Evolutionary conservation across 805 yeast genomes (phyloP).

Genomic region (Kregervanrija fluxuum): DNA sequence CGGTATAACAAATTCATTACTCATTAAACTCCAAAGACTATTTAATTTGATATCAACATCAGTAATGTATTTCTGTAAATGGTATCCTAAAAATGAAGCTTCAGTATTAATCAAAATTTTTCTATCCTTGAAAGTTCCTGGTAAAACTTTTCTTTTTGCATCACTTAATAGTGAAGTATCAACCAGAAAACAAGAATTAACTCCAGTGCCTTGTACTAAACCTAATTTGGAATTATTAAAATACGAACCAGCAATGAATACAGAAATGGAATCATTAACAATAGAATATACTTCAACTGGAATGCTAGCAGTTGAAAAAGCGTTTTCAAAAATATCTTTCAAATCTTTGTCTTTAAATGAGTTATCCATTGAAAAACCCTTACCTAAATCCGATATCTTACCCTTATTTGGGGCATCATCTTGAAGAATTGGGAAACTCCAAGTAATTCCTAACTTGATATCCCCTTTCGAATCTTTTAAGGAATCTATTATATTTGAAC

Average conservation of each 20-base stretch:
- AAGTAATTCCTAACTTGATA: slow-evolving; percentile 41
- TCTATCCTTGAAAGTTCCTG: neutral
- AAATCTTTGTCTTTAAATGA: slow-evolving; percentile 38
- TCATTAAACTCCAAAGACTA: neutral
- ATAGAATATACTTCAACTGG: slow-evolving; percentile 36
- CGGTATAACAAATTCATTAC: slow-evolving; percentile 1
- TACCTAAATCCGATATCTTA: slow-evolving; percentile 46
- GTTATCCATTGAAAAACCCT: slow-evolving; percentile 45
- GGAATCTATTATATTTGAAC: neutral
- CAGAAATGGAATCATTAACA: slow-evolving; percentile 60
- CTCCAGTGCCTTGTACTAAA: slow-evolving; percentile 63
- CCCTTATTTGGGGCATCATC: slow-evolving; percentile 33
- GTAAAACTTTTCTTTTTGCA: neutral
- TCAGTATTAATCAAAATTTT: slow-evolving; percentile 36
- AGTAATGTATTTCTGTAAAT: slow-evolving; percentile 27
- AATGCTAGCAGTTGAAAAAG: slow-evolving; percentile 22
- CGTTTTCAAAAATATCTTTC: slow-evolving; percentile 29
- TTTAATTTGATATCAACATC: slow-evolving; percentile 1
- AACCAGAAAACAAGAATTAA: slow-evolving; percentile 43
- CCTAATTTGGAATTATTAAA: slow-evolving; percentile 36
- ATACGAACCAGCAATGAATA: slow-evolving; percentile 44
- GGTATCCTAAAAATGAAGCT: slow-evolving; percentile 45
- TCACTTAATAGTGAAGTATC: slow-evolving; percentile 20
- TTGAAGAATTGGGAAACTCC: slow-evolving; percentile 50
- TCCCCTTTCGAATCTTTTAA: slow-evolving; percentile 13